These are phyloP conservation scores for Umbelopsis vinacea DNA, from an alignment of 192 early-diverging fungal genomes.

Conservation along the genomic window DNA sequence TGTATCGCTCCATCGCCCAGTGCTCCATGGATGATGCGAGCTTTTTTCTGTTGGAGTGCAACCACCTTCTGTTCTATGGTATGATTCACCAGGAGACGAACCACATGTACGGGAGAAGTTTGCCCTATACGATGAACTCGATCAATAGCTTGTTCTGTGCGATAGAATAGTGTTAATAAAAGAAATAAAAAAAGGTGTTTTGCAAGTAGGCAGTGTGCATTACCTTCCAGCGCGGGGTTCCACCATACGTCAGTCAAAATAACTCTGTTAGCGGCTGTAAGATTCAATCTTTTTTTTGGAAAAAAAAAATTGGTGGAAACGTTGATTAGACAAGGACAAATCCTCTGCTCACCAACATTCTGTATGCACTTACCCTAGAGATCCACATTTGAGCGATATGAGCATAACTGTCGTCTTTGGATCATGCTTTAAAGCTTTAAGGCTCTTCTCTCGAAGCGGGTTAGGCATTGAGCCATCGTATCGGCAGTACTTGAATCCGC, in stretches of 20 bases:
- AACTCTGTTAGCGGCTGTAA: constrained; percentile 73
- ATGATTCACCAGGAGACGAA: constrained; percentile 66
- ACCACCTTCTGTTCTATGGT: constrained; percentile 91
- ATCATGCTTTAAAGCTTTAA: constrained; percentile 68
- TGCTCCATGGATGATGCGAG: constrained; percentile 36
- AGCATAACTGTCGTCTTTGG: constrained; percentile 63
- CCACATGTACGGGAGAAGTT: constrained; percentile 62
- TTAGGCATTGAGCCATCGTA: constrained; percentile 45
- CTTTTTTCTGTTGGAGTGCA: constrained; percentile 78
- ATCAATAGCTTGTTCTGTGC: constrained; percentile 72
- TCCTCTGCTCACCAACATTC: too few species aligned
- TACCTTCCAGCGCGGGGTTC: constrained; percentile 76
- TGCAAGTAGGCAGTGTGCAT: not conserved
- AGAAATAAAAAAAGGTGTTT: not conserved
- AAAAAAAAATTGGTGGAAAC: constrained; percentile 62
- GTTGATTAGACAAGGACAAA: constrained; percentile 26
- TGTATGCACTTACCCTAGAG: constrained; percentile 37
- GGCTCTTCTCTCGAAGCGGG: constrained; percentile 57
- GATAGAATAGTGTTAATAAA: constrained; percentile 11
- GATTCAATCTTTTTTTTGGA: constrained; percentile 58
- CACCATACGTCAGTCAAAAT: constrained; percentile 85
- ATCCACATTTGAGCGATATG: constrained; percentile 52
- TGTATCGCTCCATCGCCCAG: constrained; percentile 32
- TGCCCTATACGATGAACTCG: constrained; percentile 84
- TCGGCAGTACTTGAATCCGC: constrained; percentile 46